These are phyloP conservation scores for Cladosporium sp. DNA, from an alignment of 2,329 filamentous ascomycete species.

Conservation along the genomic window DNA sequence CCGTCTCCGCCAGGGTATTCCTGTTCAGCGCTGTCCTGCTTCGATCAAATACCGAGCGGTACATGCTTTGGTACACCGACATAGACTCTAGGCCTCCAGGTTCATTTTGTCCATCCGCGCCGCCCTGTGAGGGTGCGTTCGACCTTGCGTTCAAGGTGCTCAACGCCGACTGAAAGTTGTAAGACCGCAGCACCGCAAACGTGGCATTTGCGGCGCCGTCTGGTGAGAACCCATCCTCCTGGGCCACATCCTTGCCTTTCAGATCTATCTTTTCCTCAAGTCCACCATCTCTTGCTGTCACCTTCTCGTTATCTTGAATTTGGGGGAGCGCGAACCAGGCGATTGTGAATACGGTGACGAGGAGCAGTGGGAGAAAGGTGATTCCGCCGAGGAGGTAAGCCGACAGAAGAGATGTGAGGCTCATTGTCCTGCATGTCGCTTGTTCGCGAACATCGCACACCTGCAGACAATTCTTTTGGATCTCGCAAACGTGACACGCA, in stretches of 20 bases:
- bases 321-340: slow-evolving; percentile 59
- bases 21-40: slow-evolving; percentile 44
- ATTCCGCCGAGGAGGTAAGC: slow-evolving; percentile 82
- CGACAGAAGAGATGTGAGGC: slow-evolving; percentile 55
- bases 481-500: too few species aligned
- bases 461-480: neutral
- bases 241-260: slow-evolving; percentile 13
- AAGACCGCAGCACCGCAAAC: slow-evolving; percentile 29
- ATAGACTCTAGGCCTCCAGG: slow-evolving; percentile 57
- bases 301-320: neutral
- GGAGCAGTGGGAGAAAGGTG: slow-evolving; percentile 74
- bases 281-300: slow-evolving; percentile 3
- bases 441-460: slow-evolving; percentile 1
- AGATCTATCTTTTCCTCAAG: neutral
- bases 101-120: slow-evolving; percentile 12
- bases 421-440: slow-evolving; percentile 24
- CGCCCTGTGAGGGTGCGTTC: slow-evolving; percentile 15
- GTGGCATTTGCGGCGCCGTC: slow-evolving; percentile 27
- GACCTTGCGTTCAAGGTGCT: slow-evolving; percentile 23
- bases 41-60: slow-evolving; percentile 88
- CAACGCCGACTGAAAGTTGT: slow-evolving; percentile 28
- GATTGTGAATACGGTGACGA: slow-evolving; percentile 58
- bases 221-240: slow-evolving; percentile 10
- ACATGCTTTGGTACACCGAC: slow-evolving; percentile 98
- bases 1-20: slow-evolving; percentile 19